phyloP scores from a whole-genome alignment of 2,329 filamentous ascomycete genomes.

The Cladorrhinum sp. region DNA sequence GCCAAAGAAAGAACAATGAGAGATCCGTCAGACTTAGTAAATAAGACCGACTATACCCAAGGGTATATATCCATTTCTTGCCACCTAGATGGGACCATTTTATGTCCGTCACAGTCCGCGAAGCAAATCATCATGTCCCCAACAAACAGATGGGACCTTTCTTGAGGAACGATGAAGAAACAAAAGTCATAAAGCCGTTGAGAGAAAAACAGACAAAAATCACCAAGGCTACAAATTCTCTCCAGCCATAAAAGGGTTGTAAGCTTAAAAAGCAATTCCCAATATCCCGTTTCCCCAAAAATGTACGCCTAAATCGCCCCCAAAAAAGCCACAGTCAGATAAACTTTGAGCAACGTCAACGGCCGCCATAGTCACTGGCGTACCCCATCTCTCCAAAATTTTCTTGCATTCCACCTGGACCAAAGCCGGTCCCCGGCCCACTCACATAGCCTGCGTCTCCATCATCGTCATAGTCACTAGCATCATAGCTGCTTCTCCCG shows the following conservation, averaged over 20 bases:
- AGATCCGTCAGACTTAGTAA: not conserved
- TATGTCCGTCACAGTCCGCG: slow-evolving; percentile 7
- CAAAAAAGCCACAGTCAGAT: not conserved
- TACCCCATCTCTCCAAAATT: slow-evolving; percentile 55
- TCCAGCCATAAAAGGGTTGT: not conserved
- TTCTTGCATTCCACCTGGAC: slow-evolving; percentile 54
- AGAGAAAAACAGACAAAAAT: slow-evolving; percentile 1
- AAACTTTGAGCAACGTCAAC: slow-evolving; percentile 21
- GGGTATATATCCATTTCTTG: slow-evolving; percentile 1
- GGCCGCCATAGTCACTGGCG: slow-evolving; percentile 51
- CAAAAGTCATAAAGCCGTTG: slow-evolving; percentile 1
- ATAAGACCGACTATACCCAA: not conserved
- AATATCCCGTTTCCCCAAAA: not conserved
- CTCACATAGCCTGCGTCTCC: slow-evolving; percentile 69
- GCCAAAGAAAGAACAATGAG: not conserved
- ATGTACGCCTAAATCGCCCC: not conserved
- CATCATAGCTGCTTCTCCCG: slow-evolving; percentile 77
- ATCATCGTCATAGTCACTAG: slow-evolving; percentile 71
- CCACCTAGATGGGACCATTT: not conserved
- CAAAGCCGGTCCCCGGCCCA: slow-evolving; percentile 58
- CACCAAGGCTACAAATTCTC: not conserved
- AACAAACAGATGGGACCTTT: not conserved
- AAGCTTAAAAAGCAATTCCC: not conserved
- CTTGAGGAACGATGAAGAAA: not conserved
- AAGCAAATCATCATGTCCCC: not conserved